Percentiles rank a stretch among this genome's conserved stretches.
Evolutionary conservation across 164 flowering plant species (phyloP).

Genomic region (Annona cherimola): DNA sequence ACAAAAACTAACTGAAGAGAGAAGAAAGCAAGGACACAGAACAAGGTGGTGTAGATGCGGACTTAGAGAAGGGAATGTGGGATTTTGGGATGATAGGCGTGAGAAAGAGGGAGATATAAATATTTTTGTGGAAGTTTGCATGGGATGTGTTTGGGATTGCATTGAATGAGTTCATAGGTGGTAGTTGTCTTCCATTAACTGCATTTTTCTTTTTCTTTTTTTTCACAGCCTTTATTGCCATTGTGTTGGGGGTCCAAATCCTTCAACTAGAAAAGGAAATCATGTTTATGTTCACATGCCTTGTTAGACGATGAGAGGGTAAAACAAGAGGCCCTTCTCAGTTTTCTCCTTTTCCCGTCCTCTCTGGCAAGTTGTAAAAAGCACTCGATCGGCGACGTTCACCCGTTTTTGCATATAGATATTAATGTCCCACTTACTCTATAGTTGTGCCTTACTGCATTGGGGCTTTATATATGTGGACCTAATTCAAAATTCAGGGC

Average conservation of each 20-base stretch:
- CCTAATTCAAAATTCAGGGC: too few species aligned
- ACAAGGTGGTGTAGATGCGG: neutral
- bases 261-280: neutral
- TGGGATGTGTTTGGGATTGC: conserved; percentile 6
- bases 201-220: too few species aligned
- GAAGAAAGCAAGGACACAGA: neutral
- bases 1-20: conserved; percentile 38
- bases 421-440: too few species aligned
- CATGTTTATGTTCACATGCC: neutral
- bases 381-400: too few species aligned
- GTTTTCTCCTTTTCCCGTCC: too few species aligned
- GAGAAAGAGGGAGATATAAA: neutral
- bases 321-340: too few species aligned
- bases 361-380: too few species aligned
- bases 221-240: neutral
- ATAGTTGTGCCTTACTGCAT: too few species aligned
- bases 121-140: neutral
- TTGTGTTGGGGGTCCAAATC: neutral
- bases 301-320: neutral
- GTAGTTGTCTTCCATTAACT: conserved; percentile 3
- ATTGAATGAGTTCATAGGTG: neutral
- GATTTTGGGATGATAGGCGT: neutral
- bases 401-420: too few species aligned
- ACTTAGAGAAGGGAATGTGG: neutral
- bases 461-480: too few species aligned